A percentile compares a stretch with the other conserved stretches of the same genome.
Evolutionary conservation across 805 yeast genomes (phyloP).

Genomic region (Saccharomycopsis fibuligera): DNA sequence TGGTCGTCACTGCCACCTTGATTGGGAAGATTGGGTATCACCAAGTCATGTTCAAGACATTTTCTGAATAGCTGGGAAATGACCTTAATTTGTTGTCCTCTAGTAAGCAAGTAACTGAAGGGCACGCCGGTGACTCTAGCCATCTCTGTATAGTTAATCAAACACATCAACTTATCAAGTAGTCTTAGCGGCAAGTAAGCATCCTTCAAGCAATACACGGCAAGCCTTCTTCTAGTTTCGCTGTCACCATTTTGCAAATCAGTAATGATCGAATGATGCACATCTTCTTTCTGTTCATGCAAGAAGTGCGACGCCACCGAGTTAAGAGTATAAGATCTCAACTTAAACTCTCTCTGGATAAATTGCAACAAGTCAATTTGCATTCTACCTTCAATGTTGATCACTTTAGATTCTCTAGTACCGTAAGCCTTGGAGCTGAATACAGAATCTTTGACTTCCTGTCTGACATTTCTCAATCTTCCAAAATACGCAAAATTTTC

Average conservation of each 20-base stretch:
- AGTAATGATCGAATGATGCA: constrained; percentile 93
- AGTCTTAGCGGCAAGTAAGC: constrained; percentile 87
- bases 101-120: constrained; percentile 73
- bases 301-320: constrained; percentile 92
- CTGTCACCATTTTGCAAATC: constrained; percentile 87
- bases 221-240: constrained; percentile 90
- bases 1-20: constrained; percentile 79
- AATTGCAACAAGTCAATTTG: constrained; percentile 91
- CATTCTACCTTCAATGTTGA: constrained; percentile 92
- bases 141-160: constrained; percentile 97
- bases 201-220: constrained; percentile 95
- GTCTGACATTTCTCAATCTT: constrained; percentile 57
- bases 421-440: constrained; percentile 96
- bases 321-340: constrained; percentile 90
- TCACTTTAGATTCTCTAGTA: constrained; percentile 84
- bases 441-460: constrained; percentile 72
- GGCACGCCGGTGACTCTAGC: constrained; percentile 99
- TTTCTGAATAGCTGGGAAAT: constrained; percentile 92
- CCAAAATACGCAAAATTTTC: constrained; percentile 80
- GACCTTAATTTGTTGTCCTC: constrained; percentile 98
- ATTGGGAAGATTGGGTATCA: constrained; percentile 82
- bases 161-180: constrained; percentile 88
- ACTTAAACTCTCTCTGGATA: constrained; percentile 88
- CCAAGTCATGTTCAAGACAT: constrained; percentile 78
- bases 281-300: constrained; percentile 97